Conservation (phyloP, 1,284 basidiomycete genomes). For the Mycosarcoma mackinlayi region DNA sequence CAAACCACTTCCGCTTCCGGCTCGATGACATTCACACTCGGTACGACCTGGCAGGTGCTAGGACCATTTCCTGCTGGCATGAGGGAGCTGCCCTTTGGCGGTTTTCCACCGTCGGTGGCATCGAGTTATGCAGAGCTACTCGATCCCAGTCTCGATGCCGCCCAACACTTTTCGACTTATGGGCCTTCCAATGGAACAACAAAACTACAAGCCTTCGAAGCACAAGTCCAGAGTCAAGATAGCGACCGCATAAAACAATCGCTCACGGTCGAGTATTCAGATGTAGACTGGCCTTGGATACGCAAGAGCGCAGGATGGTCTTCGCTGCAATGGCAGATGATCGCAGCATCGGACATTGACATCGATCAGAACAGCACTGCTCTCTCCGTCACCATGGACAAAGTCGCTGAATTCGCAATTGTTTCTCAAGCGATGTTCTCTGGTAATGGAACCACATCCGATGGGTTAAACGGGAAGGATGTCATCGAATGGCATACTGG, state of each 20-base stretch:
- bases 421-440: not conserved
- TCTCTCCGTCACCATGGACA: constrained; percentile 33
- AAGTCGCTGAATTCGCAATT: constrained; percentile 45
- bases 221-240: constrained; percentile 6
- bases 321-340: constrained; percentile 47
- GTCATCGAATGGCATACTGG: constrained; percentile 48
- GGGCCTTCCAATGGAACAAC: constrained; percentile 28
- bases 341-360: constrained; percentile 29
- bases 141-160: not conserved
- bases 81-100: constrained; percentile 38
- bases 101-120: constrained; percentile 19
- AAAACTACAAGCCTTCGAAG: not conserved
- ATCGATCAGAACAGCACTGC: constrained; percentile 21
- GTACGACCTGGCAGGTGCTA: constrained; percentile 29
- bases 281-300: constrained; percentile 38
- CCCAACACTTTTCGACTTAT: constrained; percentile 13
- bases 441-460: not conserved
- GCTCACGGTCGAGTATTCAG: constrained; percentile 26
- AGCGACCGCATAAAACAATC: constrained; percentile 12
- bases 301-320: constrained; percentile 49
- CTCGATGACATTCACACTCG: not conserved
- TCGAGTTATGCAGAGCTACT: constrained; percentile 17
- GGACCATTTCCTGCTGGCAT: constrained; percentile 36
- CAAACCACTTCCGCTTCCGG: not conserved
- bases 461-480: not conserved